These are phyloP conservation scores for Schwanniomyces yamadae DNA, from an alignment of 805 yeast species.

Conservation along the genomic window DNA sequence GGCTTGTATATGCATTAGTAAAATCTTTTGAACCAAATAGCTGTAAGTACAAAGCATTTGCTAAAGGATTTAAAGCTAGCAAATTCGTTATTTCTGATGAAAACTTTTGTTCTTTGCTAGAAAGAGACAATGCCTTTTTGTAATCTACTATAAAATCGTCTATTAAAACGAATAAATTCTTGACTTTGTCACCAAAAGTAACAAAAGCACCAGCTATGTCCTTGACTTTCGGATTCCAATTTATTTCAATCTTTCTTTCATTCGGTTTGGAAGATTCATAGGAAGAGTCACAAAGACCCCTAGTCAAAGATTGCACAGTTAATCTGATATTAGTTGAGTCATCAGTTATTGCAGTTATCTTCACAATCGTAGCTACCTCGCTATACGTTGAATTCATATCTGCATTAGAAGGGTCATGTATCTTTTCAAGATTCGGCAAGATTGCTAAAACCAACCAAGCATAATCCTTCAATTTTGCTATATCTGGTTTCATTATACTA, in stretches of 20 bases:
- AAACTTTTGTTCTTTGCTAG: conserved; percentile 16
- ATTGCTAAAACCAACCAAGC: conserved; percentile 41
- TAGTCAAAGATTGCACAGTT: conserved; percentile 48
- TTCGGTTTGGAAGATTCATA: conserved; percentile 13
- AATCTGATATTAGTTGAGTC: conserved; percentile 44
- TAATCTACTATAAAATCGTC: conserved; percentile 39
- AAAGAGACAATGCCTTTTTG: conserved; percentile 27
- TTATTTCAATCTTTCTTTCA: conserved; percentile 28
- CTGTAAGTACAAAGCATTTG: conserved; percentile 57
- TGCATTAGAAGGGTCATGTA: conserved; percentile 20
- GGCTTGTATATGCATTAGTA: conserved; percentile 41
- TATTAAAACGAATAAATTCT: conserved; percentile 33
- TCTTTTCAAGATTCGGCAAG: conserved; percentile 29
- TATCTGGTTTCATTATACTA: background rate
- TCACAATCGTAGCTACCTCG: conserved; percentile 42
- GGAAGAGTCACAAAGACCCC: conserved; percentile 32
- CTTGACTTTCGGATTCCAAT: conserved; percentile 19
- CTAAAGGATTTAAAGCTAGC: conserved; percentile 56
- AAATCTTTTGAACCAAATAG: conserved; percentile 49
- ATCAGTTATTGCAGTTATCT: conserved; percentile 47
- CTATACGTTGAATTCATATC: conserved; percentile 8
- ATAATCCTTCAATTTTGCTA: conserved; percentile 18
- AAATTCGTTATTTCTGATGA: conserved; percentile 22
- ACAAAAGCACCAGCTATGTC: conserved; percentile 17
- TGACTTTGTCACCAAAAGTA: conserved; percentile 17